Conservation (phyloP, 257 asterid species). For the Gentiana dahurica region DNA sequence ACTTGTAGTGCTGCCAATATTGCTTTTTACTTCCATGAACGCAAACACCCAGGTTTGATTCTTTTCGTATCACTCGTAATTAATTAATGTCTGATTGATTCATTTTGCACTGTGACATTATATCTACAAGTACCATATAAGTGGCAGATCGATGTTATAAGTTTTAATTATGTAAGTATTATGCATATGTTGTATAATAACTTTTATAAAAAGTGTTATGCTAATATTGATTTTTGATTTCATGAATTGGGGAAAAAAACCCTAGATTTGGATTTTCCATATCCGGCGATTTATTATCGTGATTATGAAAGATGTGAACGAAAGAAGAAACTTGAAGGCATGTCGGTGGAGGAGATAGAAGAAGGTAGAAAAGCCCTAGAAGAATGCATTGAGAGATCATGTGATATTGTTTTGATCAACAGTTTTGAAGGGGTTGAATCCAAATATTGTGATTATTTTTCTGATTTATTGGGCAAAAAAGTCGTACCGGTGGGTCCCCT, state of each 20-base stretch:
- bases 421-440: neutral
- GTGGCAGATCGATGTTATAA: too few species aligned
- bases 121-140: too few species aligned
- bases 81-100: too few species aligned
- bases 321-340: neutral
- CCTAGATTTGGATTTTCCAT: constrained; percentile 12
- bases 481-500: neutral
- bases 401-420: neutral
- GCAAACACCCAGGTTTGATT: too few species aligned
- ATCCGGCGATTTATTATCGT: constrained; percentile 3
- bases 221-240: neutral
- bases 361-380: neutral
- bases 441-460: neutral
- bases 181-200: neutral
- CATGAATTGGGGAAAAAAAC: neutral
- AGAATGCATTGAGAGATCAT: neutral
- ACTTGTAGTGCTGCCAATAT: constrained; percentile 1
- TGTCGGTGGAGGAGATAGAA: too few species aligned
- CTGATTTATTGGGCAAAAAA: neutral
- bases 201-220: too few species aligned
- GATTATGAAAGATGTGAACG: neutral
- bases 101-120: too few species aligned
- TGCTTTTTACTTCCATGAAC: neutral
- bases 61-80: too few species aligned
- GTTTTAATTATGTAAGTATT: neutral